A percentile compares a stretch with the other conserved stretches of the same genome.
phyloP scores from a whole-genome alignment of 1,284 basidiomycete genomes.

The Tilletia indica region DNA sequence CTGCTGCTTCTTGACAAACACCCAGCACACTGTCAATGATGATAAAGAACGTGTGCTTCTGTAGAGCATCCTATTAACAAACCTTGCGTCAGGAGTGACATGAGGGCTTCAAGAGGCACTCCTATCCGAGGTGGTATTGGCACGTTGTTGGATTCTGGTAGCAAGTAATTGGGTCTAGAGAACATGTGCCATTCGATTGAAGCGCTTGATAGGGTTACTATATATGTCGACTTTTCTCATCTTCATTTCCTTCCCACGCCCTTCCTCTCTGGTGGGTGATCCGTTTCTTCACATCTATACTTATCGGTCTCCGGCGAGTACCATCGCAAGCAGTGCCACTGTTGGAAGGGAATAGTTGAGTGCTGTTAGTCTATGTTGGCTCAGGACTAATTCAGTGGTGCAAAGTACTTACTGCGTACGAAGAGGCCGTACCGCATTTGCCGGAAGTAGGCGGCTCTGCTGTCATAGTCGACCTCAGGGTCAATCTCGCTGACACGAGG shows the following conservation, averaged over 20 bases:
- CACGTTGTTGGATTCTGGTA: too few species aligned
- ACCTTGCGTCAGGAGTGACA: too few species aligned
- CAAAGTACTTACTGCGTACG: slow-evolving; percentile 61
- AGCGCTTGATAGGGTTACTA: too few species aligned
- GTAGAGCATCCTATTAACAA: too few species aligned
- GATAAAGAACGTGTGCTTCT: too few species aligned
- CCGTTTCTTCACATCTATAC: background rate
- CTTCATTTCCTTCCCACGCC: background rate
- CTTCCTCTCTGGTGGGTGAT: background rate
- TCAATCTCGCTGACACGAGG: slow-evolving; percentile 96
- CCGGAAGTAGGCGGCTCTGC: slow-evolving; percentile 93
- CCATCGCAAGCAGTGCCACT: slow-evolving; percentile 54
- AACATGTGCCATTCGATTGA: too few species aligned
- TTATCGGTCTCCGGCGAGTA: slow-evolving; percentile 25
- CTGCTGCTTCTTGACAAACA: too few species aligned
- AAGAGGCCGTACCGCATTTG: slow-evolving; percentile 98
- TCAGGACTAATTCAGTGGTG: background rate
- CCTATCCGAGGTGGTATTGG: too few species aligned
- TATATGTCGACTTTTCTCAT: background rate
- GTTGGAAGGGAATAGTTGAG: slow-evolving; percentile 21
- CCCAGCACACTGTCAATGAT: too few species aligned
- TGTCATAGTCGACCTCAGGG: slow-evolving; percentile 96
- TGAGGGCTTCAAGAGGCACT: too few species aligned
- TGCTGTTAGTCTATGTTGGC: background rate
- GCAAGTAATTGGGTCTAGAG: too few species aligned